Evolutionary conservation across 352 stramenopile genomes (phyloP), one percentile per base, ranked within the genome.

Genomic region (Globisporangium orthogonon): DNA sequence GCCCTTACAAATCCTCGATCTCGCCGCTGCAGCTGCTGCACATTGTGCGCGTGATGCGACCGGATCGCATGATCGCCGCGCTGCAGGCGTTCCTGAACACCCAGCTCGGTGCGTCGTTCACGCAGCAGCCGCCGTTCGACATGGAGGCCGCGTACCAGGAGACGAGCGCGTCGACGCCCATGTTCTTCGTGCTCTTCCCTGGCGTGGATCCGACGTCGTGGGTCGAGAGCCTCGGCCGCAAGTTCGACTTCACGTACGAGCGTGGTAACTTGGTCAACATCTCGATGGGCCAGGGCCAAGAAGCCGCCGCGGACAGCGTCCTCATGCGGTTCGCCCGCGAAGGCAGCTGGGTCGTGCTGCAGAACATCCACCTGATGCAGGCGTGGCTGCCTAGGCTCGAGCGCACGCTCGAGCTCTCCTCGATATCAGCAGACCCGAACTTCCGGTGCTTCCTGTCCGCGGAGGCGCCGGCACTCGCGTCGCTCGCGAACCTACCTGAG

Each of bases 401-500:
- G 50, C 70, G 78, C 10, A 75, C 87, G 4, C 54, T 94, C 2
- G 78, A 94, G 45, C 56, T 90, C 39, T 96, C 73, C 50, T 91
- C 81, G 0, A 76, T 87, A 6, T 78, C 87, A 1, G 87, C 87
- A 4, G 94, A 98, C 61, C 72, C 85, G 33, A 95, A 95, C 61
- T 98, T 98, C 62, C 86, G 94, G 6, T 98, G 93, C 59, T 98
- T 98, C 47, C 65, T 98, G 29, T 97, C 89, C 14, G 94, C 93
- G 1, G 94, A 98, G 57, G 82, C 83, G 0, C 91, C 94, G n/a
- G 73, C 83, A 11, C 60, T 89, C 7, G 65, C 81, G 0, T 88
- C 82, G 5, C 77, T 96, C 41, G 84, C 84, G 33, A 98, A 98
- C 50, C 87, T 98, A 33, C 83, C 83, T 0, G 84, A 94, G 39